Evolutionary conservation across 1,284 basidiomycete genomes (phyloP).

Genomic region (Microbotryum lychnidis-dioicae): DNA sequence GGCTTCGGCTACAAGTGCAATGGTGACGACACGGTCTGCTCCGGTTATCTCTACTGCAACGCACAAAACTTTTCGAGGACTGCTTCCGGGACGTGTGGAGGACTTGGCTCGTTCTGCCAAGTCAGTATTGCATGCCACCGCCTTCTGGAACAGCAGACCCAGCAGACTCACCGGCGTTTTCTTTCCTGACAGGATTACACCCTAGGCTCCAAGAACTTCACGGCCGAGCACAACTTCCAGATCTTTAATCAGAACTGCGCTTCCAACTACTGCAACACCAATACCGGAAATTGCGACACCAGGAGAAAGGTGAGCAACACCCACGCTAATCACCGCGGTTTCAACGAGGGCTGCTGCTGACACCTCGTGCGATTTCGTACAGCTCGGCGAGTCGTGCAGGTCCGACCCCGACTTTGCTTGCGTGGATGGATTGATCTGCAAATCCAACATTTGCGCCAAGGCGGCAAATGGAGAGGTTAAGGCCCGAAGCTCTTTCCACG

Average conservation of each 20-base stretch:
- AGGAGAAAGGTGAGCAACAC: too few relatives aligned
- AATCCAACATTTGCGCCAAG: too few relatives aligned
- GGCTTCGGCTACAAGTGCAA: not conserved
- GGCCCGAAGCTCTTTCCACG: too few relatives aligned
- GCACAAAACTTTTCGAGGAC: not conserved
- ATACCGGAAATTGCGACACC: constrained; percentile 1
- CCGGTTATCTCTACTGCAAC: constrained; percentile 19
- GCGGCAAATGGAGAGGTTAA: too few relatives aligned
- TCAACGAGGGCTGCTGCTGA: too few relatives aligned
- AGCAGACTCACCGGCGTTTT: too few relatives aligned
- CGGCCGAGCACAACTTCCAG: not conserved
- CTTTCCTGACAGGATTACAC: constrained; percentile 1
- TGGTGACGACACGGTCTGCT: constrained; percentile 11
- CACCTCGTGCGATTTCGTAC: not conserved
- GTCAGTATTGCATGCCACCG: too few relatives aligned
- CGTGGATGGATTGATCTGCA: too few relatives aligned
- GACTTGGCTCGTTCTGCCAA: constrained; percentile 10
- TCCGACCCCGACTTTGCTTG: constrained; percentile 2
- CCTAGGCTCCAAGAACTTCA: not conserved
- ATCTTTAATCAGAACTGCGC: constrained; percentile 15
- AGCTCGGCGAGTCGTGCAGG: constrained; percentile 13
- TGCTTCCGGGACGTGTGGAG: constrained; percentile 9
- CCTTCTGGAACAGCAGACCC: too few relatives aligned
- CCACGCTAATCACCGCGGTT: too few relatives aligned
- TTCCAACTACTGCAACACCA: constrained; percentile 14